Base-by-base conservation (phyloP, 495 filamentous ascomycete genomes). In the Penicillium arizonense region DNA sequence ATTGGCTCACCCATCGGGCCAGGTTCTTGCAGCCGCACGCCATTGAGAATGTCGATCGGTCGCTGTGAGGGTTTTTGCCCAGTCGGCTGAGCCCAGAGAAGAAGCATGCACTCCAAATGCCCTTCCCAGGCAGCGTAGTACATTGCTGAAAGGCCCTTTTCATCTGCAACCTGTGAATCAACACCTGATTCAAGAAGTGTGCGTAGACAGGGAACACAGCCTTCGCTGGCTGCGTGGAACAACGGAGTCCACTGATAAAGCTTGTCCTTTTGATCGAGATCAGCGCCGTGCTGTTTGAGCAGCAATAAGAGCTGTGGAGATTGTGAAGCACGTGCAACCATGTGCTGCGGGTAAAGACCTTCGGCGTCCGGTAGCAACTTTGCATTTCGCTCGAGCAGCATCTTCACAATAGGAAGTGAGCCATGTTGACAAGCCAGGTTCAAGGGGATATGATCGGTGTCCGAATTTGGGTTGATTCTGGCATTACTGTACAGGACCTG, bases 71-170 rank as follows among this genome's bases (percentile, higher is more conserved):
- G 37, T 4, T 42, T 53, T 9, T 48, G 40, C 11, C 65, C 52
- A 13, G 60, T 60, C 7, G 67, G 41, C 75, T 71, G 66, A n/a
- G 73, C 84, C 60, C 87, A 86, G 16, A 98, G 83, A 12, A 96
- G 80, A 47, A 87, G 81, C 88, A 98, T 97, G 68, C 93, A 97
- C 63, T 93, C 88, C 45, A 96, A 71, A 65, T 97, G 89, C 1
- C 95, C 95, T 76, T 98, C 94, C 95, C 95, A 98, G 0, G 93
- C 91, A 16, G 94, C 95, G 72, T 98, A 97, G 68, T 98, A 97
- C 88, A 97, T 89, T 7, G 94, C 91, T 4, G 91, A 89, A 6
- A 96, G 77, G 16, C 85, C 87, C 68, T 97, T 97, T 68, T 98
- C 94, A 62, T 98, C 94, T 24, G 86, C 67, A 39, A 90, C 86